Base-by-base conservation (phyloP, 306 rosid genomes). In the Prunus kanzakura region DNA sequence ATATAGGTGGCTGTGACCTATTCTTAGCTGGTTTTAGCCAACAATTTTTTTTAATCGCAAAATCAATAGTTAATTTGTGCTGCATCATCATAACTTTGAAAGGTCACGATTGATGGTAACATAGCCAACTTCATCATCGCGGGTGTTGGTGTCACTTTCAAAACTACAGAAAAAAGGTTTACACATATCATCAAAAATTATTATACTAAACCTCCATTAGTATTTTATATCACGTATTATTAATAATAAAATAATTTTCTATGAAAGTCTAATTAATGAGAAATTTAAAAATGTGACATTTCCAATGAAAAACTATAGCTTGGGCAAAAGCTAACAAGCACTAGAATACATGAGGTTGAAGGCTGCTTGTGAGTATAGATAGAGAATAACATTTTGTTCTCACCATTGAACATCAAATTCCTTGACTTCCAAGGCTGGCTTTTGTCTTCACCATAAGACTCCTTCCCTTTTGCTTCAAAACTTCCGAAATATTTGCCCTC, bases 391-490 rank as follows among this genome's bases (percentile, higher is more conserved):
- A 52, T 15, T 63, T 30, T 30, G 65, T 25, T 61, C 38, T 61
- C 65, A 27, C 18, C 65, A 61, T 61, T 27, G 35, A 32, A 69
- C 70, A 80, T 79, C 63, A 38, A 73, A 82, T 71, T 83, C 83
- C 88, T 86, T 85, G 86, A 88, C 95, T 90, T 84, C 90, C 87
- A 68, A 91, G 87, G 88, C 80, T 83, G 41, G 84, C 76, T 62
- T 71, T 89, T 88, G 93, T 89, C 95, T 66, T 87, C 82, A 82
- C 72, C 84, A 79, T 72, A 81, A 32, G 83, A 79, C 71, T 71
- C 80, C 81, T 77, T 60, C 43, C 76, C 11, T 81, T 63, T 77
- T 85, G 81, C 90, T 56, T 89, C 67, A 87, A 81, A 76, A 51
- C 87, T 78, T 79, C 82, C 86, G 84, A 73, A 57, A 64, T 54